These are phyloP conservation scores for Chionographis japonica DNA, from an alignment of 106 monocot genomes.

Conservation along the genomic window DNA sequence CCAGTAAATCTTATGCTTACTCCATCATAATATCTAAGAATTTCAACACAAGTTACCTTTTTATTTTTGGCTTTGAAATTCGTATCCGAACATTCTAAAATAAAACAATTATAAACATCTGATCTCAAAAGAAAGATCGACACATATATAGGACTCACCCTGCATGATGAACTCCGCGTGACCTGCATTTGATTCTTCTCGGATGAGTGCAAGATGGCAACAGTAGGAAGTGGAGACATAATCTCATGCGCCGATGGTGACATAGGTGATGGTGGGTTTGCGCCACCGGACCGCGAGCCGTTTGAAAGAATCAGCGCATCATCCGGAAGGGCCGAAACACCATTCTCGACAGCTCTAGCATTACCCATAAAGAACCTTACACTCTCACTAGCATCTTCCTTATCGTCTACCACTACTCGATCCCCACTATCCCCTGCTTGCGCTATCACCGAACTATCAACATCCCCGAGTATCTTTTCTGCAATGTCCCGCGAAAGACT, in stretches of 20 bases:
- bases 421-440: conserved; percentile 57
- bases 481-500: conserved; percentile 36
- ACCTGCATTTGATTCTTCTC: conserved; percentile 24
- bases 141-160: conserved; percentile 4
- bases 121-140: neutral
- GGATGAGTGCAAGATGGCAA: conserved; percentile 18
- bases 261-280: neutral
- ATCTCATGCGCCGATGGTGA: conserved; percentile 13
- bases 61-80: neutral
- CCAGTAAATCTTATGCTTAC: too few species aligned
- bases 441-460: conserved; percentile 39
- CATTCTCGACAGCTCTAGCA: conserved; percentile 11
- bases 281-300: neutral
- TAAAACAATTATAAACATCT: neutral
- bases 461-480: conserved; percentile 38
- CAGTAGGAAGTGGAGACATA: conserved; percentile 27
- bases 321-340: conserved; percentile 3
- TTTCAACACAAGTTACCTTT: neutral
- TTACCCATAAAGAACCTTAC: neutral
- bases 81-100: neutral
- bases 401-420: conserved; percentile 20
- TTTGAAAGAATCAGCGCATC: conserved; percentile 9
- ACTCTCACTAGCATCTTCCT: conserved; percentile 4
- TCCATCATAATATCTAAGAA: conserved; percentile 33
- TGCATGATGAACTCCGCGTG: conserved; percentile 3